Percentiles rank a stretch among this genome's conserved stretches.
These are phyloP conservation scores for Phyllosticta capitalensis DNA, from an alignment of 2,329 filamentous ascomycete species.

Conservation along the genomic window DNA sequence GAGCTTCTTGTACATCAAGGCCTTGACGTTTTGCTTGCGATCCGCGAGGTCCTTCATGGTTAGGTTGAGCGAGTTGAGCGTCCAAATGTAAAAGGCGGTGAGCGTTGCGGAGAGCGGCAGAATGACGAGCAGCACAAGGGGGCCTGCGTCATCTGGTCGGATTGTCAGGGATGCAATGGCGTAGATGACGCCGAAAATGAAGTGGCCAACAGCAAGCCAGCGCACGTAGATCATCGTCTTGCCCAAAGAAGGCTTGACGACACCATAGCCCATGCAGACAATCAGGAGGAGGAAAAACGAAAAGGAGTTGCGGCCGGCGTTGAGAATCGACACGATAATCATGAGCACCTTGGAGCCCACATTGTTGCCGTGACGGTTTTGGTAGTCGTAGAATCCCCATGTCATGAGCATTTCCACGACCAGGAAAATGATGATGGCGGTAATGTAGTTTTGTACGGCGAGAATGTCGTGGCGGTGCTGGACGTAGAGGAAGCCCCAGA, in stretches of 20 bases:
- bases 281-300: slow-evolving; percentile 97
- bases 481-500: slow-evolving; percentile 93
- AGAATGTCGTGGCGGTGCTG: slow-evolving; percentile 90
- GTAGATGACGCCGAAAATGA: slow-evolving; percentile 90
- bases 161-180: slow-evolving; percentile 81
- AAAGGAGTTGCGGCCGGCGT: slow-evolving; percentile 91
- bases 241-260: slow-evolving; percentile 87
- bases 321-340: slow-evolving; percentile 83
- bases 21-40: slow-evolving; percentile 87
- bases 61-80: slow-evolving; percentile 83
- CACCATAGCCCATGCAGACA: slow-evolving; percentile 98
- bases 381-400: slow-evolving; percentile 97
- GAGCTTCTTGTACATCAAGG: slow-evolving; percentile 92
- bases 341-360: slow-evolving; percentile 75
- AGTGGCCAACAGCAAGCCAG: slow-evolving; percentile 83
- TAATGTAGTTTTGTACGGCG: slow-evolving; percentile 98
- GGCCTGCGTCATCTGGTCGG: slow-evolving; percentile 80
- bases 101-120: slow-evolving; percentile 83
- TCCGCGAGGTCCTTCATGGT: slow-evolving; percentile 96
- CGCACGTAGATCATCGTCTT: slow-evolving; percentile 92
- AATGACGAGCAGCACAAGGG: slow-evolving; percentile 85
- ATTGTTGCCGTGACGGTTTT: slow-evolving; percentile 83
- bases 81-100: slow-evolving; percentile 98
- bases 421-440: slow-evolving; percentile 87
- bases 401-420: slow-evolving; percentile 97